Conservation (phyloP, 305 asterid genomes). For the Salvia sclarea region DNA sequence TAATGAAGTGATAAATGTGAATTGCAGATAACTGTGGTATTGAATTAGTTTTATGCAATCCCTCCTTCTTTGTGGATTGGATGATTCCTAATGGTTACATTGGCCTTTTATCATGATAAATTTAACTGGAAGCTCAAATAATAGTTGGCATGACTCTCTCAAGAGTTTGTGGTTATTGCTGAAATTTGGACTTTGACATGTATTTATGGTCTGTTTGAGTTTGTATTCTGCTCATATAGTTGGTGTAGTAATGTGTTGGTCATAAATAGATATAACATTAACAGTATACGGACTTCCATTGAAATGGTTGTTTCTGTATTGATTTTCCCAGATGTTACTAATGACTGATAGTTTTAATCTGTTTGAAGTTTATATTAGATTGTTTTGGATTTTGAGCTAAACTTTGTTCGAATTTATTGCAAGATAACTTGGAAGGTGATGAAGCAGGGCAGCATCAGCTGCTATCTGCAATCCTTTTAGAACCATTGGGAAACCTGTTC, state of each 20-base stretch:
- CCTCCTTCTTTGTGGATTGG: conserved; percentile 12
- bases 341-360: background rate
- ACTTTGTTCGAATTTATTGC: background rate
- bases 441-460: background rate
- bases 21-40: background rate
- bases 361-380: background rate
- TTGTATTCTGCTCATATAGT: no score
- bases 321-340: background rate
- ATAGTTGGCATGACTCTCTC: background rate
- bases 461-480: no score
- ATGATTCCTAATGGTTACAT: conserved; percentile 7
- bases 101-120: background rate
- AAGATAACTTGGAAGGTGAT: conserved; percentile 14
- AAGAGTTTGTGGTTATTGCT: no score
- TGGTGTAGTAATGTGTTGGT: background rate
- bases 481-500: background rate
- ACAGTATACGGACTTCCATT: background rate
- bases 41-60: background rate
- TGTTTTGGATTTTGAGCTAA: background rate
- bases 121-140: background rate
- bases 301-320: background rate
- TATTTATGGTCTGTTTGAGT: no score
- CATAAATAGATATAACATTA: background rate
- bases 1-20: background rate
- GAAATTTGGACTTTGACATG: background rate